A percentile compares a stretch with the other conserved stretches of the same genome.
Conservation (phyloP, 495 filamentous ascomycete genomes). For the Collariella sp. region DNA sequence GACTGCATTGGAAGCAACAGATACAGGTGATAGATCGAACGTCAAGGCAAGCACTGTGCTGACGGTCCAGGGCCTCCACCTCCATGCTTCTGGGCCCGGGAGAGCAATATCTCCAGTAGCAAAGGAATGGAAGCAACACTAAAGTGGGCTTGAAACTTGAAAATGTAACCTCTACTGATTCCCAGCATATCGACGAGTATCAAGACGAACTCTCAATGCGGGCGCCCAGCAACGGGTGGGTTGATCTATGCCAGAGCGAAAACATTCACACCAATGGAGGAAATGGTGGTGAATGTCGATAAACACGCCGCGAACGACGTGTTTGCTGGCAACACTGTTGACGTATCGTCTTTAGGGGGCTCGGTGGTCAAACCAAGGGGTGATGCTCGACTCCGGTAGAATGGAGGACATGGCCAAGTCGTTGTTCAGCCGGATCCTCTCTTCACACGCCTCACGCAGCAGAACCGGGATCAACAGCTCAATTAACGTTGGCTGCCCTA, state of each 20-base stretch:
- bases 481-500: constrained; percentile 28
- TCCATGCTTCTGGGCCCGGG: too few species aligned
- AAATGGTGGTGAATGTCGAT: constrained; percentile 26
- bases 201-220: constrained; percentile 29
- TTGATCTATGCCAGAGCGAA: constrained; percentile 33
- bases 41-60: too few species aligned
- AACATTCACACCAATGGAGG: constrained; percentile 26
- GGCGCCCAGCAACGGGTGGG: constrained; percentile 32
- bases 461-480: constrained; percentile 18
- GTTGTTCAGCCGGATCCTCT: not conserved
- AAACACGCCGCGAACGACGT: constrained; percentile 21
- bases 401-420: not conserved
- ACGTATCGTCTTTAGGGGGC: constrained; percentile 1
- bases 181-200: constrained; percentile 24
- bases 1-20: too few species aligned
- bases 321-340: constrained; percentile 23
- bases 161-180: constrained; percentile 37
- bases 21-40: too few species aligned
- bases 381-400: not conserved
- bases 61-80: too few species aligned
- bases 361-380: not conserved
- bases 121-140: too few species aligned
- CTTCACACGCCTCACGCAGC: constrained; percentile 2
- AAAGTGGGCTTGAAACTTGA: too few species aligned
- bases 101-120: too few species aligned